Evolutionary conservation across 768 basidiomycete genomes (phyloP), one percentile per base, ranked within the genome.

Genomic region (Psilocybe subaeruginosa): DNA sequence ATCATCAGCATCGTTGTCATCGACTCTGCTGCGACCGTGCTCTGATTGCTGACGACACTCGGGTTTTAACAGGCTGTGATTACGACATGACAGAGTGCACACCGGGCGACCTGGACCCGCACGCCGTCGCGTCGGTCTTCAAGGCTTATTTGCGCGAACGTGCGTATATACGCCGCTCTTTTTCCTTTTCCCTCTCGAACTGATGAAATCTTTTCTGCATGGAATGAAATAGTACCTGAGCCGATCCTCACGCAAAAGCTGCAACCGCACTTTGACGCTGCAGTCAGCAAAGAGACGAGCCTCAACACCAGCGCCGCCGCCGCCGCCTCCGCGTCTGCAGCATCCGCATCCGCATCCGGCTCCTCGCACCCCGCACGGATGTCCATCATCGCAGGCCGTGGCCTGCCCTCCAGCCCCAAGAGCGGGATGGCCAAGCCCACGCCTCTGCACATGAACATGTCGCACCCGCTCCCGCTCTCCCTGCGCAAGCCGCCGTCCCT

Each of bases 71-170:
- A 89, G 93, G 95, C 59, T 91, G 89, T 54, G 96, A 98, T 76
- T 93, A 89, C 68, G 89, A 95, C 69, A 84, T 98, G 77, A 76
- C 81, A 43, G 84, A 85, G 63, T 91, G 88, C 64, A 83, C 84
- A 53, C 95, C 94, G 27, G 87, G 91, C 7, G 95, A 98, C 69
- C 76, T 98, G 37, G 96, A 98, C 70, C 96, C 96, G 50, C 95
- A 98, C 73, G 93, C 94, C 1, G 95, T 98, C 6, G 89, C 95
- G 17, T 92, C 93, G 27, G 78, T 97, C 31, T 97, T 97, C 78
- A 97, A 97, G 74, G 90, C 93, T 0, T 98, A 88, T 72, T 79
- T 98, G 46, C 90, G 96, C 59, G 95, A 97, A 83, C 78, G 95
- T 97, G 76, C 79, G 95, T 82, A 53, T 68, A 5, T n/a, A 12